Conservation (phyloP, 192 early-diverging fungal species). For the Cladochytrium replicatum region DNA sequence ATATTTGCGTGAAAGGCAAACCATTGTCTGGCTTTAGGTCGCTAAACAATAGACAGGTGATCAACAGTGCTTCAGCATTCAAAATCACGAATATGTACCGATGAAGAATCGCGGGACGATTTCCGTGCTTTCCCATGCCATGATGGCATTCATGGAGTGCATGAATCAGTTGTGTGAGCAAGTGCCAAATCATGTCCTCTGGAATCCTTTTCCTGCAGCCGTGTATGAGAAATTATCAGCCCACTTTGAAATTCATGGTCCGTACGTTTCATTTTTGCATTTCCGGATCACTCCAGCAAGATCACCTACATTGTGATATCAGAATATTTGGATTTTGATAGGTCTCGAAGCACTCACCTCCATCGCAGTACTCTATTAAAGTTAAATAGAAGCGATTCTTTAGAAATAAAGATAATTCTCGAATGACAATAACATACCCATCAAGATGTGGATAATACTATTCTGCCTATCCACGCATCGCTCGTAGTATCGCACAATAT, state of each 20-base stretch:
- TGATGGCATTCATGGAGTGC: conserved; percentile 65
- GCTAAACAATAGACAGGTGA: conserved; percentile 11
- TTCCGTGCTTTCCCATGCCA: conserved; percentile 11
- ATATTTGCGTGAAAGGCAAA: conserved; percentile 2
- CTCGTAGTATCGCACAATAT: conserved; percentile 65
- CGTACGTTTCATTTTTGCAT: conserved; percentile 46
- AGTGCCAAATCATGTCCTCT: conserved; percentile 57
- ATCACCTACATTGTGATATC: conserved; percentile 32
- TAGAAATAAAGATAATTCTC: background rate
- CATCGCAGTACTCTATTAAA: conserved; percentile 56
- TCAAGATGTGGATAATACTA: conserved; percentile 64
- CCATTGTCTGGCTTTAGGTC: conserved; percentile 71
- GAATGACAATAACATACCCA: conserved; percentile 32
- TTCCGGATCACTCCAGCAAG: conserved; percentile 53
- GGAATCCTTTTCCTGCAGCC: conserved; percentile 36
- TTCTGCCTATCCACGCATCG: conserved; percentile 54
- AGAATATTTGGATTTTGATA: background rate
- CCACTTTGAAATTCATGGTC: conserved; percentile 6
- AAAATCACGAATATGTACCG: conserved; percentile 1
- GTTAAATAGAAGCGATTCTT: background rate
- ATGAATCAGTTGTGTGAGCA: conserved; percentile 52
- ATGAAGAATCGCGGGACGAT: conserved; percentile 49
- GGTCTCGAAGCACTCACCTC: conserved; percentile 32
- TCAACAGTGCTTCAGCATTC: background rate
- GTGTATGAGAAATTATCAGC: background rate